Evolutionary conservation across 2,329 filamentous ascomycete species (phyloP).

Genomic region (Neobulgaria alba): DNA sequence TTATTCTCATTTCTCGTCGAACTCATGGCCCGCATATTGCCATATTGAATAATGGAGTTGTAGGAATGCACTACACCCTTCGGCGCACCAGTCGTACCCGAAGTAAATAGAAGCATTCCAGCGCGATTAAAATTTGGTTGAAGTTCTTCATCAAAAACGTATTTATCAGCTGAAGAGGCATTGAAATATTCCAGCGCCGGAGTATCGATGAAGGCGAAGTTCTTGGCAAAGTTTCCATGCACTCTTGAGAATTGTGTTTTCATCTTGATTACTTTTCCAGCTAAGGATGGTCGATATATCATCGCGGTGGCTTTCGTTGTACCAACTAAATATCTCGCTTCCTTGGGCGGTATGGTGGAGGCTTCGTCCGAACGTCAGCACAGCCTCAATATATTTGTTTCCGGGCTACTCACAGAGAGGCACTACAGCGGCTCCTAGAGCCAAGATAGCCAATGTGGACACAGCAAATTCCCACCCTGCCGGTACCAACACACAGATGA

Average conservation of each 20-base stretch:
- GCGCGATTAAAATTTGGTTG: not conserved
- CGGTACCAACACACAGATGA: not conserved
- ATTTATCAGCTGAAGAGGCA: not conserved
- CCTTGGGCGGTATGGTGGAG: not conserved
- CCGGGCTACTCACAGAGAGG: not conserved
- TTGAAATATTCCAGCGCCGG: not conserved
- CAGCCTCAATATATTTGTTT: not conserved
- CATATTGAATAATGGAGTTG: not conserved
- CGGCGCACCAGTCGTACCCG: not conserved
- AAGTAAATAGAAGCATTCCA: not conserved
- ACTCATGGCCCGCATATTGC: not conserved
- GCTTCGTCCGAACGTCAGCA: not conserved
- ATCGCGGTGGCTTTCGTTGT: not conserved
- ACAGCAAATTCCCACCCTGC: constrained; percentile 1
- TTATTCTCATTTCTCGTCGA: not conserved
- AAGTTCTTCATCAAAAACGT: not conserved
- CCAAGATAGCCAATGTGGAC: not conserved
- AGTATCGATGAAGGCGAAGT: not conserved
- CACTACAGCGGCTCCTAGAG: not conserved
- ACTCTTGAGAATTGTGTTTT: not conserved
- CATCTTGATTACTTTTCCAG: not conserved
- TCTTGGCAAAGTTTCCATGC: not conserved
- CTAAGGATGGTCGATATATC: not conserved
- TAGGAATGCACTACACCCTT: not conserved
- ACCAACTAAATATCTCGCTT: not conserved